Evolutionary conservation across 2,329 filamentous ascomycete species (phyloP), one percentile per base, ranked within the genome.

Genomic region (Piedraia hortae): DNA sequence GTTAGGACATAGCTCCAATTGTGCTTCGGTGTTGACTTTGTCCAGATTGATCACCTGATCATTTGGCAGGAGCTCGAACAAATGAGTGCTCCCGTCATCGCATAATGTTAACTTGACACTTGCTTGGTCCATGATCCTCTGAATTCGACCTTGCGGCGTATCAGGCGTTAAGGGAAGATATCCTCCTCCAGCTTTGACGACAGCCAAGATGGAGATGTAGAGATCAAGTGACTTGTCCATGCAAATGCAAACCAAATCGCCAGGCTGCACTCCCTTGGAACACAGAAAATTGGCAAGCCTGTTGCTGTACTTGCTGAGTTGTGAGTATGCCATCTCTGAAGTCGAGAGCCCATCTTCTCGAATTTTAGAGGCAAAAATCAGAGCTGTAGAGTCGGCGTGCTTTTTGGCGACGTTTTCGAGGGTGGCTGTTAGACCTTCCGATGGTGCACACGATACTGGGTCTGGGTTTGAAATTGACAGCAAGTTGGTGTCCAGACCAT

Each of bases 111-210:
- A 29, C 11, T 37, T 40, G 6, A 66, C 51, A 0, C 48, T 42
- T 0, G 70, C 59, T 32, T 74, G 62, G 1, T 43, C 29, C 9
- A 88, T 31, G 11, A 85, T 73, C 3, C 54, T 48, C 3, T 49
- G 39, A 1, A 71, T 48, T 22, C 73, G 54, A 6, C 62, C 54
- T 1, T 37, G 11, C 0, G 77, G 74, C 0, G 67, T 71, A n/a
- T 58, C 62, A 1, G 73, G 70, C 1, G 74, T 54, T 3, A 89
- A 51, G 0, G 77, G 75, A n/a, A 89, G 46, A 36, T 88, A 85
- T 5, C 66, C 74, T 34, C 65, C 67, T 5, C 75, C 74, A 4
- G 62, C 50, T 35, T 88, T 88, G 14, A 75, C 43, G 11, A 68
- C 57, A 1, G 63, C 77, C 14, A 90, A 50, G 12, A 89, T 73